Evolutionary conservation across 164 flowering plant genomes (phyloP), one percentile per base, ranked within the genome.

Genomic region (Platanus orientalis): DNA sequence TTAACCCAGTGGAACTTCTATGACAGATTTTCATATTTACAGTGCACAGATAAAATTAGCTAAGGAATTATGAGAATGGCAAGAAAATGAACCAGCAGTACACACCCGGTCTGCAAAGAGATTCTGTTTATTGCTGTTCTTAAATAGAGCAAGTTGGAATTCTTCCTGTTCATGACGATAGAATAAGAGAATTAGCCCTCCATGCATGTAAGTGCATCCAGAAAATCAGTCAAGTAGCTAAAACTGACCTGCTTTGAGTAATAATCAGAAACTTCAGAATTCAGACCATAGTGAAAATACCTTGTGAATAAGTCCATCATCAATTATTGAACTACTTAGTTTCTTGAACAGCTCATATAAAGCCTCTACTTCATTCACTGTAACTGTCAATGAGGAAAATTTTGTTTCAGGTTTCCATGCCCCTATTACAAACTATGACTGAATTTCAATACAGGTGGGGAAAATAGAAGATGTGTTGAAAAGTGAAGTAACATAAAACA

Each of bases 321-420:
- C 82, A 59, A 76, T 66, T 58, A 89, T 75, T 49, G 93, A 77
- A 67, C 88, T 86, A 84, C 96, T 92, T 58, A 92, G 69, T 68
- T 81, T 85, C 80, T 83, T 83, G 65, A 75, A 92, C 17, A 92
- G 76, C 69, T 78, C 84, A 74, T 79, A 79, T 57, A 89, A 69
- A 32, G 98, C 96, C 72, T 92, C 92, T 9, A 92, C 83, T 70
- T 89, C 98, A 76, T 80, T 87, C 63, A 87, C 76, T 5, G 82
- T 78, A 78, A 92, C 97, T 92, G 87, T 60, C 34, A 71, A 58
- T 36, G 51, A 62, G 30, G 52, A 12, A 4, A 42, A n/a, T 40
- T 40, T 11, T 36, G 20, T n/a, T 29, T 32, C 29, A 55, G 12
- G 28, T 36, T 2, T 57, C 27, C 28, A 57, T 11, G 30, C 3